Evolutionary conservation across 257 asterid genomes (phyloP), one percentile per base, ranked within the genome.

Genomic region (Solanum paucissectum): DNA sequence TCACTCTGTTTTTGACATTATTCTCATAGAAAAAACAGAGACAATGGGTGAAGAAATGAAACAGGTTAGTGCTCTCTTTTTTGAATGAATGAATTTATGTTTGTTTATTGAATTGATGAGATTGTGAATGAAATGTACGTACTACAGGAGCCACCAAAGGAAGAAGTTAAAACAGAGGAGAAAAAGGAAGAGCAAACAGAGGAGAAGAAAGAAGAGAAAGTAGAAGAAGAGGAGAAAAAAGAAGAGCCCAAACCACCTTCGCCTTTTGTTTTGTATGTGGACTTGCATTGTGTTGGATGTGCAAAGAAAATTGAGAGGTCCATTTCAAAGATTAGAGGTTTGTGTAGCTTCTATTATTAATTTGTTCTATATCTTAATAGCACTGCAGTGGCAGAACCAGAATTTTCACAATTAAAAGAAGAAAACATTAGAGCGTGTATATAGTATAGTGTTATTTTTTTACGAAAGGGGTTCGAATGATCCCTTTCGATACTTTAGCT

Each of bases 211-310:
- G 91, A 88, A 84, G 91, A 92, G 34, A 84, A 90, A n/a, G 46
- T 18, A 86, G 94, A 69, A 14, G 76, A 88, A 38, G 92, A 92
- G 66, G 87, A 87, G 88, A 87, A 90, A 66, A 87, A 92, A 72
- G 93, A 91, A 89, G 95, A 92, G 64, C 88, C 98, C 0, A 94
- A 94, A 72, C 94, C 95, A 40, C 96, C 94, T 8, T 60, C 90
- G 0, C 98, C 98, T n/a, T 89, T 94, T 52, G 95, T 96, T 38
- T 89, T 96, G 91, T 94, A 76, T 37, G 91, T 95, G 52, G 98
- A 95, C 86, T 91, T 96, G 91, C 99, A 96, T 85, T 96, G 99
- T 88, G 90, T 91, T 74, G 98, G 99, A 49, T 96, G 99, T 90
- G 98, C 98, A 0, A 95, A 94, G 92, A 95, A 95, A 90, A 94